Base-by-base conservation (phyloP, 306 rosid genomes). In the Fagus crenata region DNA sequence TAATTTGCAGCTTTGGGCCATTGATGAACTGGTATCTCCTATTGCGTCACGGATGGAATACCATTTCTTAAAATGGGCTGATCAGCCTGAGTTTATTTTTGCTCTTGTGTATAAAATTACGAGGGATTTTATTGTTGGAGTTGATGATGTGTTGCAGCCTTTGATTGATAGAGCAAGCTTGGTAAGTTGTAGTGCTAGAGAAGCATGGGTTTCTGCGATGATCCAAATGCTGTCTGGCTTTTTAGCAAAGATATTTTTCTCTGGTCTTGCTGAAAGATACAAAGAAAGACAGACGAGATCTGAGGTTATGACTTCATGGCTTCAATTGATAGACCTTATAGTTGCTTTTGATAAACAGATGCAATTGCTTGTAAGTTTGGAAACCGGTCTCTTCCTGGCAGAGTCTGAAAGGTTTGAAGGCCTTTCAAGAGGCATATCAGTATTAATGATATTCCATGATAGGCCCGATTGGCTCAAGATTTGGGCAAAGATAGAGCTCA, bases 111-210 rank as follows among this genome's bases (percentile, higher is more conserved):
- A 83, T 84, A 89, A 87, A 88, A 85, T 88, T 73, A 88, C 85
- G 4, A 80, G 63, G 53, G 92, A 84, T 67, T 91, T 91, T 81
- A 88, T 88, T 60, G 12, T 76, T 1, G 93, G 92, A 75, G 85
- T 91, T 56, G 97, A 91, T 84, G 90, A 86, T 85, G 88, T 91
- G 56, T 84, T 91, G 84, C 97, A 91, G 79, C 97, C 97, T 59
- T 84, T 91, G 73, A 88, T 91, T 78, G 97, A 91, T 59, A 82
- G 72, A 78, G 97, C 92, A 40, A 85, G 91, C 84, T 81, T 91
- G 60, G 55, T 77, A 55, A 88, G 90, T 65, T 91, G 84, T 49
- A 91, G 97, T 77, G 93, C 97, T 68, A 86, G 85, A 85, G 97
- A 91, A 75, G 91, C 97, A 67, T 91, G 97, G 97, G 87, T 89